Evolutionary conservation across 768 basidiomycete genomes (phyloP), one percentile per base, ranked within the genome.

Genomic region (Dacryopinax primogenitus): DNA sequence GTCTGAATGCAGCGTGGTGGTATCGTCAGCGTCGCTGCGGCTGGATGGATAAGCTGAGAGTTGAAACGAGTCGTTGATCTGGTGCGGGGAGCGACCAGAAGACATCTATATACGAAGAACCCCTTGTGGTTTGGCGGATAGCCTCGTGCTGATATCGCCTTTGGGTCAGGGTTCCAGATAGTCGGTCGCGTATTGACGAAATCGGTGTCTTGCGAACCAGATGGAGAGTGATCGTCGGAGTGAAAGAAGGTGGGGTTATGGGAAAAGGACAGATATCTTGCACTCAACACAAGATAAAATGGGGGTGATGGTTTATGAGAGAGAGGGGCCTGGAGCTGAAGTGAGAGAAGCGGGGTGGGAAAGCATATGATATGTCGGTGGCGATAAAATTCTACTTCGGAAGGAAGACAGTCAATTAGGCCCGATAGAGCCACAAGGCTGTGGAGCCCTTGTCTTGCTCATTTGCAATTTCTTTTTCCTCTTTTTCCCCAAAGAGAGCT

Each of bases 341-440:
- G 51, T 6, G 51, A 18, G 23, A 15, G 45, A 23, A 47, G 23
- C 9, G n/a, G 23, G 13, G 23, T 47, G 51, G 51, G 18, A 58
- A 58, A 32, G 51, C 26, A 30, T 30, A 21, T 58, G 51, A 58
- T 58, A 58, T 58, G 51, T 58, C 13, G 32, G 26, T 30, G 51
- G 51, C 51, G 15, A 21, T 7, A 58, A 58, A 58, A 58, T 58
- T 58, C 51, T 58, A 58, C 26, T 58, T 58, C 51, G 51, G 26
- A 58, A 28, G 4, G 11, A 6, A 18, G n/a, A n/a, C n/a, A 30
- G 51, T 23, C 23, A 21, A 18, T 15, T 11, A 9, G 13, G 51
- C 51, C 51, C 51, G 51, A n/a, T 30, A 58, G 51, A 58, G 51
- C 51, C 51, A 58, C 51, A 58, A 58, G 51, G 51, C 51, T 13